Percentiles rank a stretch among this genome's conserved stretches.
phyloP scores from a whole-genome alignment of 75 land plant genomes.

The Sequoia sempervirens region DNA sequence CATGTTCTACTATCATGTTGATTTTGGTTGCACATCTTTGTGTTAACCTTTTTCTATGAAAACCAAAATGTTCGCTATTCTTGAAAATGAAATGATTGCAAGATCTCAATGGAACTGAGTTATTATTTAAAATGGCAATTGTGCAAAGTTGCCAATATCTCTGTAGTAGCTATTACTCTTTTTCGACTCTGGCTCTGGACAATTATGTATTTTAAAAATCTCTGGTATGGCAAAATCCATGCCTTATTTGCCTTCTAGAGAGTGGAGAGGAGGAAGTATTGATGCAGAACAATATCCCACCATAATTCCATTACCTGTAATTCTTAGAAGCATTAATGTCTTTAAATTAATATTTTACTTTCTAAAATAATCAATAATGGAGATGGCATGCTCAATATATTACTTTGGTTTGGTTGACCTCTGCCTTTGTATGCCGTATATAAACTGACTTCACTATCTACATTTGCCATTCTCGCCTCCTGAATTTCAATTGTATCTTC shows the following conservation, averaged over 20 bases:
- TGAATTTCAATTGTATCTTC: background rate
- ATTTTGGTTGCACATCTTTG: conserved; percentile 9
- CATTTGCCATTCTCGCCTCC: background rate
- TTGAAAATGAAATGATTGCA: background rate
- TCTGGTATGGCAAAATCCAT: background rate
- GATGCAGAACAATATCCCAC: background rate
- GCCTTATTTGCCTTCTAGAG: background rate
- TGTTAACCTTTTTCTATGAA: background rate
- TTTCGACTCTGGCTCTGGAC: background rate
- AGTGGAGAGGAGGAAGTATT: background rate
- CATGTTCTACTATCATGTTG: background rate
- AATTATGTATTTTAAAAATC: background rate
- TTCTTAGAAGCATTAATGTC: background rate
- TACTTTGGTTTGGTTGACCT: background rate
- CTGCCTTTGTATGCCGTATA: background rate
- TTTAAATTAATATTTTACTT: background rate
- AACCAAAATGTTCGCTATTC: background rate
- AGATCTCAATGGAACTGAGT: background rate
- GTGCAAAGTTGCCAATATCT: background rate
- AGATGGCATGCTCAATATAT: background rate
- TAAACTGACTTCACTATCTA: background rate
- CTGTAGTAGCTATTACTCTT: background rate
- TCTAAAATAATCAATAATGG: background rate
- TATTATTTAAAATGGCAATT: background rate
- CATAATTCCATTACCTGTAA: background rate